Evolutionary conservation across 345 rosid genomes (phyloP), one percentile per base, ranked within the genome.

Genomic region (Pistacia integerrima): DNA sequence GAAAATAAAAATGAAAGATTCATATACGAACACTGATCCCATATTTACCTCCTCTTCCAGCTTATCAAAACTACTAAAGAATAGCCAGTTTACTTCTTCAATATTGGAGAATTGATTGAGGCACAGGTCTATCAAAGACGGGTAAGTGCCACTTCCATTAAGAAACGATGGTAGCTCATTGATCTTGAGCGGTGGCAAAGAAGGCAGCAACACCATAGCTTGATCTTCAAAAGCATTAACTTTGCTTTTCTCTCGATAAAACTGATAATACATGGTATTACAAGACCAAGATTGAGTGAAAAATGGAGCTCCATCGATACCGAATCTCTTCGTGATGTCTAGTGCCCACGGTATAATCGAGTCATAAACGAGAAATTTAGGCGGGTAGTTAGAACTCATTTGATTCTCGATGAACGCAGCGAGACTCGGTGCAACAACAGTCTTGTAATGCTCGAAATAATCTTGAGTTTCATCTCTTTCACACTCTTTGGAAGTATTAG

Each of bases 151-250:
- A 16, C 35, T 52, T 12, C 85, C 85, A 30, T 76, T 78, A 22
- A 82, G 51, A 12, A 87, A 79, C 35, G 87, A 74, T 0, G 95
- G 95, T 25, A 91, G 74, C 38, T 91, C 92, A 38, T 66, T 52
- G 22, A 75, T 20, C 41, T 79, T 75, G 3, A 86, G 80, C 13
- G 41, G 10, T 3, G 84, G 84, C 81, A 81, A 4, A 20, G 74
- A 72, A 0, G 82, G 79, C 20, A 78, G 4, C 44, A 35, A 33
- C 44, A 68, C 51, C 8, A 11, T 36, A 56, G 64, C 30, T 33
- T 41, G 48, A 16, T 22, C 18, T 18, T 33, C 28, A 2, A 16
- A 41, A n/a, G 52, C 64, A n/a, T 41, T 8, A 1, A 56, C 25
- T 70, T 36, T 38, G 16, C 14, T 0, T 85, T 84, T 46, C 73